Conservation (phyloP, 148 eudicot species). For the Polygonum aviculare region DNA sequence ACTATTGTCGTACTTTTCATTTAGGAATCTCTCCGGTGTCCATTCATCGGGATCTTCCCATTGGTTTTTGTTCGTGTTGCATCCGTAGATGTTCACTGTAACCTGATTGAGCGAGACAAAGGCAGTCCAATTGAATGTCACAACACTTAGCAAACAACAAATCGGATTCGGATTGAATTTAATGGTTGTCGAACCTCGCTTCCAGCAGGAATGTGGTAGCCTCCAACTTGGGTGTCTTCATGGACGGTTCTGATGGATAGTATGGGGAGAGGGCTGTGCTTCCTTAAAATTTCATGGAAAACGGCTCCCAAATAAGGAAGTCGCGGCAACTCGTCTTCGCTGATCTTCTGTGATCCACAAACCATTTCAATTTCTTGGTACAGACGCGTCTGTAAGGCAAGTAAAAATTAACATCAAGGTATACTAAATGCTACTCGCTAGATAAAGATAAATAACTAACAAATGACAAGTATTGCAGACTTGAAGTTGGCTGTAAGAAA, state of each 20-base stretch:
- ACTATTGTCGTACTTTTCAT: constrained; percentile 18
- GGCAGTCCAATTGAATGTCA: no score
- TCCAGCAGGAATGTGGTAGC: constrained; percentile 62
- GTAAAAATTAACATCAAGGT: not conserved
- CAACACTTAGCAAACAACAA: no score
- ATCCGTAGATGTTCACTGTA: constrained; percentile 65
- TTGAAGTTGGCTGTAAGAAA: not conserved
- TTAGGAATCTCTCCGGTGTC: constrained; percentile 72
- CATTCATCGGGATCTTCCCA: constrained; percentile 77
- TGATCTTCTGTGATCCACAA: constrained; percentile 50
- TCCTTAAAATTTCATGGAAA: constrained; percentile 79
- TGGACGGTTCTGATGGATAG: constrained; percentile 60
- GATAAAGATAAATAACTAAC: not conserved
- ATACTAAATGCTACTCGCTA: not conserved
- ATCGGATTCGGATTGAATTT: no score
- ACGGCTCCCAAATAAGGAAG: constrained; percentile 61
- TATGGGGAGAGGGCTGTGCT: constrained; percentile 60
- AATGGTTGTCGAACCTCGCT: constrained; percentile 47
- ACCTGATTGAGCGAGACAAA: constrained; percentile 28
- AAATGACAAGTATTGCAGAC: not conserved
- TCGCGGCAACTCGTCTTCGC: constrained; percentile 52
- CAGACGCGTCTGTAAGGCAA: constrained; percentile 36
- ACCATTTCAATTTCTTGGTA: constrained; percentile 41
- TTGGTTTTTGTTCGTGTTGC: constrained; percentile 58
- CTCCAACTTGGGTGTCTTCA: constrained; percentile 68